phyloP scores from a whole-genome alignment of 2,329 filamentous ascomycete species.

The Colletotrichum sp. region DNA sequence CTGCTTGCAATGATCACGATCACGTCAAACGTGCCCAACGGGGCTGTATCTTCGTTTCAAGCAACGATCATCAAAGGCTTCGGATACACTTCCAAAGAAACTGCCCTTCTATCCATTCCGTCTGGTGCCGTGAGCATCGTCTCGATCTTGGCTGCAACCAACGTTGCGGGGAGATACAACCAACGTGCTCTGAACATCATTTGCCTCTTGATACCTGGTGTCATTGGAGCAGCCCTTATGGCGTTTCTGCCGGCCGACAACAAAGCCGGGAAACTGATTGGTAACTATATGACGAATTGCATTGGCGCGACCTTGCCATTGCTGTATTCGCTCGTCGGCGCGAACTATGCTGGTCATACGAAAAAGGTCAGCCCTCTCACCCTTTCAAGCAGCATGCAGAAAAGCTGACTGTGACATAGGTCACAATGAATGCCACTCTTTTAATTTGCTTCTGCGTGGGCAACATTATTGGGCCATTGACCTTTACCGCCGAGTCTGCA shows the following conservation, averaged over 20 bases:
- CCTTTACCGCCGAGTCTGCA: conserved; percentile 63
- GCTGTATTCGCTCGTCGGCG: conserved; percentile 71
- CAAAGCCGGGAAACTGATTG: conserved; percentile 54
- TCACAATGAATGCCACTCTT: conserved; percentile 58
- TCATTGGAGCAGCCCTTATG: conserved; percentile 60
- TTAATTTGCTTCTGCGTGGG: conserved; percentile 38
- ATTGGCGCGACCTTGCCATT: conserved; percentile 70
- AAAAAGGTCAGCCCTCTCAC: conserved; percentile 50
- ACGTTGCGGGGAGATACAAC: conserved; percentile 55
- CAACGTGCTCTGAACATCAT: conserved; percentile 54
- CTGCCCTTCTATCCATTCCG: conserved; percentile 69
- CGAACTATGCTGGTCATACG: conserved; percentile 70
- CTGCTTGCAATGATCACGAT: conserved; percentile 66
- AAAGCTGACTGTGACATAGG: conserved; percentile 17
- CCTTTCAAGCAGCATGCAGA: neutral
- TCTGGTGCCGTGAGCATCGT: conserved; percentile 67
- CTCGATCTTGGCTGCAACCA: conserved; percentile 63
- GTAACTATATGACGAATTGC: conserved; percentile 71
- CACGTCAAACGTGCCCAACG: conserved; percentile 66
- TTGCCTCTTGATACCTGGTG: conserved; percentile 16
- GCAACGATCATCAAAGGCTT: conserved; percentile 68
- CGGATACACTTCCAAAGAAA: conserved; percentile 62
- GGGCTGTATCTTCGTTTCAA: conserved; percentile 70
- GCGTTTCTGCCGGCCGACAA: conserved; percentile 57
- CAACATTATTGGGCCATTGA: conserved; percentile 70